Base-by-base conservation (phyloP, 1,284 basidiomycete genomes). In the Amylostereum areolatum region DNA sequence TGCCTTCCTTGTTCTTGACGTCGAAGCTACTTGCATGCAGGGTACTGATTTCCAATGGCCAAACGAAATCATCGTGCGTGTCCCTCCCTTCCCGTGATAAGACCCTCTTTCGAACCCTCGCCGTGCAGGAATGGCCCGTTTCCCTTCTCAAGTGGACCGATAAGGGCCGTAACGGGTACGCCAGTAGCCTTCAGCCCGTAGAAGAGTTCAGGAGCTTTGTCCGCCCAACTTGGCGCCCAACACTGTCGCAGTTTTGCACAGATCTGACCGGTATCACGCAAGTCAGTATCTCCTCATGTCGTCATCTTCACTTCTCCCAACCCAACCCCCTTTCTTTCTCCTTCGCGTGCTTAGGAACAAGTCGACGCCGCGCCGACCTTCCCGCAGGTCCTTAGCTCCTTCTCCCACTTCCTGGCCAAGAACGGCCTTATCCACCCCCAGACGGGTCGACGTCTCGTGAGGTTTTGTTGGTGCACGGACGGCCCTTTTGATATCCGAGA, bases 211-310 rank as follows among this genome's bases (percentile, higher is more conserved):
- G 90, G 55, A 85, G 82, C 54, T 97, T 89, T 63, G 92, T 97
- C 40, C 80, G 76, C 59, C 96, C 96, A 5, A 86, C 83, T 2
- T 97, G 92, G 89, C 74, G 79, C 43, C 93, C 94, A 0, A 71
- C 67, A 43, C 74, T 99, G 7, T 86, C 89, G 12, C 68, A 78
- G 18, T 99, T 97, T 64, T 98, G 95, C 66, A 89, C 75, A 3
- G 67, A 80, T 32, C 73, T 99, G 45, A 99, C 96, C 4, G 93
- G 94, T 11, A 94, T 99, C 50, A 86, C 83, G 11, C 95, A 98
- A 76, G 92, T 93, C 53, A 53, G 75, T 68, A 30, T 48, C 28
- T 11, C 42, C 7, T 42, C 35, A 12, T 40, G 47, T 33, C 47
- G 5, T 42, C 12, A 5, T 11, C 31, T 2, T 11, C n/a, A 10